Evolutionary conservation across 1,284 basidiomycete genomes (phyloP), one percentile per base, ranked within the genome.

Genomic region (Ustilago sp.): DNA sequence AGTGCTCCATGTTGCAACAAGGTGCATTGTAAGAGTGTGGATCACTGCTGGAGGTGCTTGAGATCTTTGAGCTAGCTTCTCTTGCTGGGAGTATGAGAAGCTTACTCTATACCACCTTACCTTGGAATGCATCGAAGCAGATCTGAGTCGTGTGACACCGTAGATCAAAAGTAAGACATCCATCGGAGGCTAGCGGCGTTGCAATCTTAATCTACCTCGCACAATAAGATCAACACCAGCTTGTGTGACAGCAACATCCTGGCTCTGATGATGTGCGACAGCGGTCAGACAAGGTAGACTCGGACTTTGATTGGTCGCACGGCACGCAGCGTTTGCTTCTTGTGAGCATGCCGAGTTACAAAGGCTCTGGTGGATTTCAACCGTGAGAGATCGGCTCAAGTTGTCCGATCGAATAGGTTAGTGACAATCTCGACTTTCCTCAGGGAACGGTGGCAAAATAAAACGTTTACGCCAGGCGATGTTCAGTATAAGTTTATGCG

Each of bases 401-500:
- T 45, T 45, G 39, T 17, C 3, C 36, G 35, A 48, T 1, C 28
- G 1, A 7, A 13, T 5, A 31, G 11, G 15, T 19, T 53, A 19
- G 34, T 15, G 34, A 11, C 35, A 23, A 23, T 23, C 2, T 23
- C 23, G 23, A 23, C 23, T 23, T 23, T 23, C 23, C 23, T 23
- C 23, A 23, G 23, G 23, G 23, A 23, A 23, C 23, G 51, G 17
- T 19, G 34, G 11, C 11, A 17, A 35, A 11, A 28, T 23, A 32
- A 38, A 54, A 54, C 4, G 53, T 39, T 55, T 41, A 55, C 53
- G 53, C 38, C 19, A 5, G 53, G 39, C 35, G 7, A 36, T 55
- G 32, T 39, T 55, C 52, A 36, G 36, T 28, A 19, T 28, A 28
- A 28, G 23, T 28, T 28, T 3, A 28, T 28, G 23, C 23, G 3